Base-by-base conservation (phyloP, 768 basidiomycete genomes). In the Hydnomerulius pinastri region DNA sequence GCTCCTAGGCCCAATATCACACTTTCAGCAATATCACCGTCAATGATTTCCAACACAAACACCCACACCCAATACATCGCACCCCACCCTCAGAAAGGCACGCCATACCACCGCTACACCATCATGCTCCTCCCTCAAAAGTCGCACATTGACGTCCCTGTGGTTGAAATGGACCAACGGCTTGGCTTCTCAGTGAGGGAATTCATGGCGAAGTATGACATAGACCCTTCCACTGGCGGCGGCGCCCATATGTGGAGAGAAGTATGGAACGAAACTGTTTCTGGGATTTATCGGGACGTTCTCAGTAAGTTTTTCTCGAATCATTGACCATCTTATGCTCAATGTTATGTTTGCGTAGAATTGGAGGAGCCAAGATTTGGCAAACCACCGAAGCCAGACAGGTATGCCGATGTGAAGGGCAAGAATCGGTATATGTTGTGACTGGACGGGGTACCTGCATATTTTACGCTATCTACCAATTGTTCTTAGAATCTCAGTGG, bases 61-160 rank as follows among this genome's bases (percentile, higher is more conserved):
- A 67, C 75, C 1, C 87, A 90, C 65, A 88, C 87, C 6, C 71
- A 73, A 21, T 98, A 95, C 68, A 74, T 95, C 55, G 90, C 96
- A 5, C 97, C 95, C 4, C 93, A 97, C 57, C 96, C 96, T 3
- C 89, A 92, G 64, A 80, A 80, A 30, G 93, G 94, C 43, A 87
- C 93, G 10, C 82, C 83, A 0, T 93, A 91, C 70, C 96, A 99
- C 70, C 92, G 96, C 54, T 97, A 96, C 67, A 80, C 83, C 8
- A 58, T 87, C 37, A 73, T 96, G 24, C 73, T 96, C 24, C 76
- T 95, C 40, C 85, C 82, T 9, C 92, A 96, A 58, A 75, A 80
- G 64, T 82, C 33, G 62, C 48, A 45, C 1, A 46, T 71, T 7
- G 58, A 78, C 23, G 76, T 82, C 17, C 81, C 80, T 15, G 63